Evolutionary conservation across 2,329 filamentous ascomycete genomes (phyloP), one percentile per base, ranked within the genome.

Genomic region (Fusarium temperatum): DNA sequence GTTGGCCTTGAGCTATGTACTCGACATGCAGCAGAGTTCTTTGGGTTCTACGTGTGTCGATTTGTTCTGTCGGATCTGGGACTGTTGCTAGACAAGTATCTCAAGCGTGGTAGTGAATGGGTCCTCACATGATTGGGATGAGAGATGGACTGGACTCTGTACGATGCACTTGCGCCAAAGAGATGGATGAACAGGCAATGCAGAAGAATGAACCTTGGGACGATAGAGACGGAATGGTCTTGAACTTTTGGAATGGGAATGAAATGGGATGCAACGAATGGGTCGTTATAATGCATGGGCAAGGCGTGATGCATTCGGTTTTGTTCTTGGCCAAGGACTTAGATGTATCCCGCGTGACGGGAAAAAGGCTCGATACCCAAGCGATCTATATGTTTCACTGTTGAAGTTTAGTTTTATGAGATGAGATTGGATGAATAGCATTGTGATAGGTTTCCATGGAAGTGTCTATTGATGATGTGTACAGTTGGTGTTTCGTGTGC

Each of bases 61-160:
- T 99, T 99, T 81, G 95, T 95, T n/a, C 86, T 99, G 69, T 88
- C 91, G 8, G 96, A 99, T 82, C 85, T 99, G 70, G 89, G 91
- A 44, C 82, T 96, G 80, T 87, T 99, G 85, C 86, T 99, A 76
- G 96, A 99, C 82, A 99, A 98, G 82, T 98, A 96, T 80, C 92
- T 99, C 81, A 99, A 99, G 87, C 90, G 95, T 75, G 95, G 96
- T 30, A 97, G 93, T 78, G 96, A 99, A 86, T 99, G 96, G 96
- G 95, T 98, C 66, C 77, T 87, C 22, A 77, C 80, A 68, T 83
- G 74, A 81, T 68, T 62, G 54, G 53, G 61, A 70, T 39, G 63
- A 61, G 61, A 63, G 63, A 63, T 32, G 54, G 64, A 68, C 32
- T 24, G 54, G 20, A 47, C 39, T 41, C 22, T 3, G 22, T 32